phyloP scores from a whole-genome alignment of 257 asterid species.

The Nicotiana sylvestris region DNA sequence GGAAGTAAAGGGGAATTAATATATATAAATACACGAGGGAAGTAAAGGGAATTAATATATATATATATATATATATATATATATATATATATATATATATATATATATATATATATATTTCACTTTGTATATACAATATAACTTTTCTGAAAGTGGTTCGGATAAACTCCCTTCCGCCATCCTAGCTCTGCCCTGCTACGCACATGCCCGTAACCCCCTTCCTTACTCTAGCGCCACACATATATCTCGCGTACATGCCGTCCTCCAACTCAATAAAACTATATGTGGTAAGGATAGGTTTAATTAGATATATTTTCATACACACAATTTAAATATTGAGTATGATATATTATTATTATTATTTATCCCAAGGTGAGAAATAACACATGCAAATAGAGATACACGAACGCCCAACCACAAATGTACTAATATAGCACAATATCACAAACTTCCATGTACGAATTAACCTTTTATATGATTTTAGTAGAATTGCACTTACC shows the following conservation, averaged over 20 bases:
- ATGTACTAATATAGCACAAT: background rate
- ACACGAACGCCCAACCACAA: background rate
- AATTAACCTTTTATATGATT: background rate
- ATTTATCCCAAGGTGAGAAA: background rate
- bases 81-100: too few relatives aligned
- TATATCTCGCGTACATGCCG: background rate
- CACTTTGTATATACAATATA: too few relatives aligned
- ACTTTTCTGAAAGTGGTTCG: too few relatives aligned
- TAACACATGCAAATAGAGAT: background rate
- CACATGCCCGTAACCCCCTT: too few relatives aligned
- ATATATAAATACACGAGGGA: too few relatives aligned
- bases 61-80: too few relatives aligned
- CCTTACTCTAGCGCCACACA: too few relatives aligned
- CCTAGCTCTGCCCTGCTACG: too few relatives aligned
- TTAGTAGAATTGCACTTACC: conserved; percentile 4
- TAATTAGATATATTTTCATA: background rate
- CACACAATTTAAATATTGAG: background rate
- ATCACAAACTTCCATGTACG: background rate
- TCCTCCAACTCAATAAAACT: background rate
- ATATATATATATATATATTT: too few relatives aligned
- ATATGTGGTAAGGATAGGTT: background rate
- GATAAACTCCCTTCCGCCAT: too few relatives aligned
- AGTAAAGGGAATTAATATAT: too few relatives aligned
- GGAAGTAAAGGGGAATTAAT: too few relatives aligned
- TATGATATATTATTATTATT: background rate